A percentile compares a stretch with the other conserved stretches of the same genome.
Evolutionary conservation across 208 protist species (phyloP).

Genomic region (Leishmania martiniquensis): DNA sequence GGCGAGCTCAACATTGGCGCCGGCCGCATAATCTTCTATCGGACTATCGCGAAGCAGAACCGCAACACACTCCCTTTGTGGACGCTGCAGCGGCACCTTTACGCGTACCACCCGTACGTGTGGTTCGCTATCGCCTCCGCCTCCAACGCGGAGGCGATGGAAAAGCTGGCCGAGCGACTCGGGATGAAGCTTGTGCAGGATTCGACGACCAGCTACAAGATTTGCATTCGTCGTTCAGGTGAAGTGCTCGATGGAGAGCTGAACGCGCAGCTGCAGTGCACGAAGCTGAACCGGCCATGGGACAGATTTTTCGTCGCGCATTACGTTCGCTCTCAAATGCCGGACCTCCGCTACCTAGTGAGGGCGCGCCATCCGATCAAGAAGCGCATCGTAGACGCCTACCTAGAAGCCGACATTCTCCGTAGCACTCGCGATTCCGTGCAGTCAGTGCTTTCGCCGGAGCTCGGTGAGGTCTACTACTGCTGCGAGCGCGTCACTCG

Average conservation of each 20-base stretch:
- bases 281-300: constrained; percentile 79
- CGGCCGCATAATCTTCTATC: constrained; percentile 82
- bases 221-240: constrained; percentile 61
- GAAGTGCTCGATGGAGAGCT: constrained; percentile 80
- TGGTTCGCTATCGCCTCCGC: constrained; percentile 89
- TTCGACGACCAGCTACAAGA: constrained; percentile 73
- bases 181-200: constrained; percentile 78
- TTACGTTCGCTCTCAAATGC: constrained; percentile 84
- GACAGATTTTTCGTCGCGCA: constrained; percentile 87
- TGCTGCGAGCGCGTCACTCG: constrained; percentile 86
- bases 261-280: constrained; percentile 83
- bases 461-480: constrained; percentile 90
- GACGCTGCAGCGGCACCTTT: constrained; percentile 80
- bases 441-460: constrained; percentile 83
- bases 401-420: constrained; percentile 82
- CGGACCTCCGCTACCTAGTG: constrained; percentile 87
- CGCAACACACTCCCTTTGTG: constrained; percentile 84
- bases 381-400: constrained; percentile 81
- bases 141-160: constrained; percentile 53
- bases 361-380: constrained; percentile 86
- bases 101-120: constrained; percentile 83
- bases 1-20: constrained; percentile 91
- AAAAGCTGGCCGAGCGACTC: constrained; percentile 55
- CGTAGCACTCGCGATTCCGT: constrained; percentile 86
- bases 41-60: constrained; percentile 85